Base-by-base conservation (phyloP, 148 eudicot species). In the Hydrangea macrophylla region DNA sequence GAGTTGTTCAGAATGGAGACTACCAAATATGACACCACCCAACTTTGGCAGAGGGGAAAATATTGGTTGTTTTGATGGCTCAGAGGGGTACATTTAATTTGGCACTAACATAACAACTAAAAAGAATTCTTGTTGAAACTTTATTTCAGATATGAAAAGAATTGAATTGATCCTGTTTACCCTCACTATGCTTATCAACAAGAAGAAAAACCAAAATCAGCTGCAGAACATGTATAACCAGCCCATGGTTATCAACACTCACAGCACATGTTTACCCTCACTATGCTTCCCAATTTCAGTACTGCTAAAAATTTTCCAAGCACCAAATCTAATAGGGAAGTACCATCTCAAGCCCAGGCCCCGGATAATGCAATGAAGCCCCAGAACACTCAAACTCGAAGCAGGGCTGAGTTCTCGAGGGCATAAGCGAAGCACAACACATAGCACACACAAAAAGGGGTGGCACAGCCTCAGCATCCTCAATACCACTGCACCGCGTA, bases 401-500 rank as follows among this genome's bases (percentile, higher is more conserved):
- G 12, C 62, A 10, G 15, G 33, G 48, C 32, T 51, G 30, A 3
- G 50, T 62, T 69, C 63, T 60, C 9, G 79, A 68, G 0, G 89
- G 87, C 65, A 83, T 82, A 28, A 88, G 74, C 0, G 88, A 77
- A 26, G 67, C 64, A 11, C 89, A 93, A 64, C 98, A 94, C 6
- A 44, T 67, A 2, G 71, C 77, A 51, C 98, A 93, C 13, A 90
- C 74, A 32, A 86, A 93, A 60, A 90, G 67, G 4, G 86, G 86
- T 0, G 98, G 98, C 51, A 90, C 92, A 0, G 78, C 71, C 27
- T 88, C 88, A 12, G 76, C 61, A 51, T 93, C 98, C 25, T 75
- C 79, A 51, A 93, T 90, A 5, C 98, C 96, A 45, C 77, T 71
- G 67, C 98, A 93, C 17, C 81, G 69, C 0, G 96, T 93, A 55